These are phyloP conservation scores for Volvariella surrecta DNA, from an alignment of 1,284 basidiomycete genomes.

Conservation along the genomic window DNA sequence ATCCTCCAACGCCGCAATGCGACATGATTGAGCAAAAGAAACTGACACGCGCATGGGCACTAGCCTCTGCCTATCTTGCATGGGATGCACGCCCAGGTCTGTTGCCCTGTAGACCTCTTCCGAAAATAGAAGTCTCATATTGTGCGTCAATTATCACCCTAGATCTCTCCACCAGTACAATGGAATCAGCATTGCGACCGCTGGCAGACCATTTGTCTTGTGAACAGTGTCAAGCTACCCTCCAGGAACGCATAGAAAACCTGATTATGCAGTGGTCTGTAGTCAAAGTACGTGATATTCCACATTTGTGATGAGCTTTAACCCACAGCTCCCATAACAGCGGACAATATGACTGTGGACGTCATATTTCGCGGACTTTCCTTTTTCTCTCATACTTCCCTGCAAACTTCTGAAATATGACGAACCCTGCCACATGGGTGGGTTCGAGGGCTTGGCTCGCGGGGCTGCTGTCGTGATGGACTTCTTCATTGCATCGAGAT, in stretches of 20 bases:
- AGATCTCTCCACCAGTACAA: constrained; percentile 52
- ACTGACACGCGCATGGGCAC: constrained; percentile 54
- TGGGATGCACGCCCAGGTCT: constrained; percentile 62
- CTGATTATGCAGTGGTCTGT: constrained; percentile 69
- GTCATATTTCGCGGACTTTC: too few relatives aligned
- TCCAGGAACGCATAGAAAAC: constrained; percentile 58
- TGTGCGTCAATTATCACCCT: constrained; percentile 6
- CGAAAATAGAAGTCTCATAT: neutral
- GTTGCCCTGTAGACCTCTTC: constrained; percentile 8
- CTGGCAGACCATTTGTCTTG: constrained; percentile 51
- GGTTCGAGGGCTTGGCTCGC: neutral
- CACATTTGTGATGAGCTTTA: too few relatives aligned
- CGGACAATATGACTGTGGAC: constrained; percentile 23
- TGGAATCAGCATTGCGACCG: constrained; percentile 53
- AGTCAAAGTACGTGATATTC: constrained; percentile 46
- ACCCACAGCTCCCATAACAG: constrained; percentile 13
- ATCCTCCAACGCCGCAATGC: constrained; percentile 46
- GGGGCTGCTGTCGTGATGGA: constrained; percentile 3
- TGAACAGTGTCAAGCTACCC: constrained; percentile 48
- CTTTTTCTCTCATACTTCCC: too few relatives aligned
- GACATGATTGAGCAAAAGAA: constrained; percentile 57
- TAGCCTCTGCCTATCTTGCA: constrained; percentile 58
- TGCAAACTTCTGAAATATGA: constrained; percentile 9
- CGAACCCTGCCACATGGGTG: neutral
- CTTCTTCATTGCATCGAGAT: constrained; percentile 3